Base-by-base conservation (phyloP, 352 stramenopile genomes). In the Phytophthora niederhauseri region DNA sequence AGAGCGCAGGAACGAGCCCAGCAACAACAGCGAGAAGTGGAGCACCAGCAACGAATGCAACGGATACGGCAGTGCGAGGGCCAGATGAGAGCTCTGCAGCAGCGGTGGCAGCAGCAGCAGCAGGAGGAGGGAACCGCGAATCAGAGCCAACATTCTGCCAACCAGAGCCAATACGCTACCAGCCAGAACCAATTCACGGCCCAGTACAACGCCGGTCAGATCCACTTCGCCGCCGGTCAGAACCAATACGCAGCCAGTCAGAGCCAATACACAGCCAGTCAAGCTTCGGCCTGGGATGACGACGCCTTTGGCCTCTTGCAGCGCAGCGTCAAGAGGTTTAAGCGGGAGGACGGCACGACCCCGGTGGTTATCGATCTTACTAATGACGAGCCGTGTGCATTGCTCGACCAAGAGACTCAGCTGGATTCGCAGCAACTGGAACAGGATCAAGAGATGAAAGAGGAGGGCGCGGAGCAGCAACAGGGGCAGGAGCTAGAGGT, bases 251-350 rank as follows among this genome's bases (percentile, higher is more conserved):
- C 31, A 12, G 31, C 31, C 8, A 48, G 28, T 11, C 31, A 55
- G 19, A 68, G 22, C 43, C 30, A 48, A 34, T 49, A 22, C 3
- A 28, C 9, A 38, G 45, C n/a, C 20, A 52, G 19, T 28, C 20
- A 51, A 48, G 36, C n/a, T 15, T 54, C 62, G 59, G 51, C 26
- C 19, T 72, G 55, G 69, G 70, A 76, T n/a, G 68, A 67, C 48
- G 64, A 76, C 64, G 68, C 71, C 36, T 74, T 81, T 43, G 61
- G 51, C 0, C 55, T 74, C 3, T 53, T 69, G 14, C 57, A 71
- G 51, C 70, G 64, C n/a, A 66, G 60, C 28, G 46, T 75, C 22
- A 91, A 89, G 50, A 68, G 69, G 54, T 61, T 73, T 43, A 73
- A 69, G 43, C 17, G 52, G 8, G 68, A 72, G n/a, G 26, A 57